Evolutionary conservation across 352 stramenopile genomes (phyloP).

Genomic region (Pythium apleroticum): DNA sequence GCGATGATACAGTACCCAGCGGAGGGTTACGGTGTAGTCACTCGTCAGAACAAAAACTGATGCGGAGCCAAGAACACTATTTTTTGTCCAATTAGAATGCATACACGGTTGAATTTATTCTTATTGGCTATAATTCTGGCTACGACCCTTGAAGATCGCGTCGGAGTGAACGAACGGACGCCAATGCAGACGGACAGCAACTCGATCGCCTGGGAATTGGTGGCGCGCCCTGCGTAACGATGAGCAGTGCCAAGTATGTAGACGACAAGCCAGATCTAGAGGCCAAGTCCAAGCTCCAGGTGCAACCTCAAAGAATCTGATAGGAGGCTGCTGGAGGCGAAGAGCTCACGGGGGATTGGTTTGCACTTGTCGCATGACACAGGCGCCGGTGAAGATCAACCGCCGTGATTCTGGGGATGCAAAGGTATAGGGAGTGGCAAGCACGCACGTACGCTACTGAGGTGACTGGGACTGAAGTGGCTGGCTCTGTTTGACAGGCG

Average conservation of each 20-base stretch:
- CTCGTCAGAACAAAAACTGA: too few species aligned
- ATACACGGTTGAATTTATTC: not conserved
- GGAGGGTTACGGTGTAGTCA: too few species aligned
- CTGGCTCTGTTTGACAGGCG: constrained; percentile 4
- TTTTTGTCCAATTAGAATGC: constrained; percentile 14
- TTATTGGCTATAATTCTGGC: constrained; percentile 15
- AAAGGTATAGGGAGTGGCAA: constrained; percentile 23
- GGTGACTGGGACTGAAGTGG: not conserved
- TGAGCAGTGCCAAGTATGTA: constrained; percentile 27
- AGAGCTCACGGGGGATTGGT: not conserved
- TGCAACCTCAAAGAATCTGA: not conserved
- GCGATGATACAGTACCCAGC: too few species aligned
- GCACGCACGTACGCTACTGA: not conserved
- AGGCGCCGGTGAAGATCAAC: constrained; percentile 31
- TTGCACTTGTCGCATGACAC: constrained; percentile 1
- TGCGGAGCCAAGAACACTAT: not conserved
- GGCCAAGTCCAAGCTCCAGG: constrained; percentile 28
- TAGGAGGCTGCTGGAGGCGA: not conserved
- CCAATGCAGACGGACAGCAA: not conserved
- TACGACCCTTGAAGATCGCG: constrained; percentile 29
- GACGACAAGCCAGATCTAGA: constrained; percentile 27
- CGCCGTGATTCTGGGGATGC: constrained; percentile 32
- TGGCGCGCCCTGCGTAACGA: not conserved
- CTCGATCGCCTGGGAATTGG: too few species aligned
- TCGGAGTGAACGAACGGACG: not conserved